phyloP scores from a whole-genome alignment of 257 asterid species.

The Jaltomata sinuosa region DNA sequence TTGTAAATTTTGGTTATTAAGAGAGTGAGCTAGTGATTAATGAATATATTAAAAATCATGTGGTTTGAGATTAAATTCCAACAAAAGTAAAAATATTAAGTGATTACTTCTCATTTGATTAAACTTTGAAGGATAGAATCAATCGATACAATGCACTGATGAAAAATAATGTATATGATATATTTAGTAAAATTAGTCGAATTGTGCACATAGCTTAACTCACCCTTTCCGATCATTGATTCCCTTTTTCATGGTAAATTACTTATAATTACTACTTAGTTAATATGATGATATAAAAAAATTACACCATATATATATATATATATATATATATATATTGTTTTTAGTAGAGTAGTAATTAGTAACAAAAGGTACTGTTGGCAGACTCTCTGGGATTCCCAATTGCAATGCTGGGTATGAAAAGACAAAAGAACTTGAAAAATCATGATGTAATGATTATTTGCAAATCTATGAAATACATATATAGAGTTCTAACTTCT shows the following conservation, averaged over 20 bases:
- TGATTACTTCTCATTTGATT: neutral
- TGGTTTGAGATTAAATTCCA: neutral
- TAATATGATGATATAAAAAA: neutral
- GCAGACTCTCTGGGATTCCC: neutral
- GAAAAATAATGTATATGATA: too few species aligned
- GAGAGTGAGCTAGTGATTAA: too few species aligned
- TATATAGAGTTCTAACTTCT: neutral
- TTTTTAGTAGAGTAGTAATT: too few species aligned
- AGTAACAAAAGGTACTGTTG: neutral
- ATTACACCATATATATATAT: too few species aligned
- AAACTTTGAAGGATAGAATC: too few species aligned
- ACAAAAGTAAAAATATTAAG: neutral
- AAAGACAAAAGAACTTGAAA: conserved; percentile 8
- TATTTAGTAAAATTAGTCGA: too few species aligned
- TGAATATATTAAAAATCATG: neutral
- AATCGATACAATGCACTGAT: too few species aligned
- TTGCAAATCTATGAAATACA: neutral
- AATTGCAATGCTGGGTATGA: neutral
- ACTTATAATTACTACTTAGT: neutral
- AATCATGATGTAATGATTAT: conserved; percentile 43
- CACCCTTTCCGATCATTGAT: too few species aligned
- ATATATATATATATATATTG: too few species aligned
- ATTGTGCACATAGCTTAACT: too few species aligned
- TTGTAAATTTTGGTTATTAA: too few species aligned
- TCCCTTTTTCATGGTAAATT: neutral